Conservation (phyloP, 371 early-diverging fungal species). For the Furculomyces boomerangus region DNA sequence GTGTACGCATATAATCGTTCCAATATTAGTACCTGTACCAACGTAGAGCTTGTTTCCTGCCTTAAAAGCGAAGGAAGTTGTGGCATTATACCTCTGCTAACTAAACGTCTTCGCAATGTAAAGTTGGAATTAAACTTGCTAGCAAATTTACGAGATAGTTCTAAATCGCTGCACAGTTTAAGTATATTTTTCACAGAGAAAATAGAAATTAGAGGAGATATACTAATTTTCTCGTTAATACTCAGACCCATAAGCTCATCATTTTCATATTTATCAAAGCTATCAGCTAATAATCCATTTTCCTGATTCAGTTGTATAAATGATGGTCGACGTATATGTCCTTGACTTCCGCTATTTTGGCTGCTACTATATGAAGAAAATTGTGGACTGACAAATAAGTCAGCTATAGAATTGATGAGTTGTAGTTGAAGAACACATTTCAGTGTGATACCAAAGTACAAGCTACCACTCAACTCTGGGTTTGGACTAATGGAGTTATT, state of each 20-base stretch:
- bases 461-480: not conserved
- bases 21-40: constrained; percentile 14
- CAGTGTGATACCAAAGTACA: constrained; percentile 10
- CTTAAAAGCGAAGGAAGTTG: constrained; percentile 74
- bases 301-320: too few species aligned
- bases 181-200: not conserved
- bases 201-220: not conserved
- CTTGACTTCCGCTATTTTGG: too few species aligned
- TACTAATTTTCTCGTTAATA: too few species aligned
- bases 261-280: too few species aligned
- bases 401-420: constrained; percentile 47
- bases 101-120: constrained; percentile 59
- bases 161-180: constrained; percentile 37
- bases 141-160: constrained; percentile 67
- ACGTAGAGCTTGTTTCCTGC: constrained; percentile 34
- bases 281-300: too few species aligned
- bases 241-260: too few species aligned
- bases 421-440: constrained; percentile 52
- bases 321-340: too few species aligned
- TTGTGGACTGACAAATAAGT: constrained; percentile 24
- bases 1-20: too few species aligned
- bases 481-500: not conserved
- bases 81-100: constrained; percentile 68
- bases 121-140: constrained; percentile 59
- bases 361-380: too few species aligned